Evolutionary conservation across 257 asterid genomes (phyloP), one percentile per base, ranked within the genome.

Genomic region (Lantana camara): DNA sequence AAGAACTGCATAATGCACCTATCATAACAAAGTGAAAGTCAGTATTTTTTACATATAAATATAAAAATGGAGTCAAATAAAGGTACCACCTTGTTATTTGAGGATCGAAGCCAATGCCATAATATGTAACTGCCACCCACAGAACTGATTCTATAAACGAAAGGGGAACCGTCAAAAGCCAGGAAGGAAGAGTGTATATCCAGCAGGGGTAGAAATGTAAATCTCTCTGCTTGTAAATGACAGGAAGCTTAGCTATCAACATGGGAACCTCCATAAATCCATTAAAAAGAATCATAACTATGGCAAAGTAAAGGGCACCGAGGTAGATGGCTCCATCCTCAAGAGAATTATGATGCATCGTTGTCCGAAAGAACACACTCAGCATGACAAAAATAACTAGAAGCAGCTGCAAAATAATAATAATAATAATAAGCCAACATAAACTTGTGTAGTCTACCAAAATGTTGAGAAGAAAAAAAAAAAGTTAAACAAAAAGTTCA

Each of bases 211-310:
- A 93, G 73, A 93, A 85, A 12, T 52, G 89, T 37, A 89, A 70
- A 71, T 93, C 97, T 55, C 97, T 75, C 40, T 93, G 98, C 83
- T 90, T 93, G 80, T 93, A 93, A 66, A 93, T 79, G 37, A 86
- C 84, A 5, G 98, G 96, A 73, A 93, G 95, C 84, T 85, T 93
- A 32, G 84, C 69, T 63, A 90, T 84, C 76, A 84, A 77, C 83
- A 89, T 82, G 1, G 96, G 83, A 40, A 89, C 89, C 81, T 93
- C 98, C 76, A 86, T 73, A 48, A 83, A 83, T 48, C 98, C 98
- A 69, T 90, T 90, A 72, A 90, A 93, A 74, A 89, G 90, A 70
- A 87, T 78, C 85, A 84, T 85, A 40, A 93, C 86, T 49, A 87
- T 73, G 9, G 85, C 80, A 63, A 79, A 93, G 81, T 85, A 90